Evolutionary conservation across 75 land plant genomes (phyloP).

Genomic region (Isoetes taiwanensis): DNA sequence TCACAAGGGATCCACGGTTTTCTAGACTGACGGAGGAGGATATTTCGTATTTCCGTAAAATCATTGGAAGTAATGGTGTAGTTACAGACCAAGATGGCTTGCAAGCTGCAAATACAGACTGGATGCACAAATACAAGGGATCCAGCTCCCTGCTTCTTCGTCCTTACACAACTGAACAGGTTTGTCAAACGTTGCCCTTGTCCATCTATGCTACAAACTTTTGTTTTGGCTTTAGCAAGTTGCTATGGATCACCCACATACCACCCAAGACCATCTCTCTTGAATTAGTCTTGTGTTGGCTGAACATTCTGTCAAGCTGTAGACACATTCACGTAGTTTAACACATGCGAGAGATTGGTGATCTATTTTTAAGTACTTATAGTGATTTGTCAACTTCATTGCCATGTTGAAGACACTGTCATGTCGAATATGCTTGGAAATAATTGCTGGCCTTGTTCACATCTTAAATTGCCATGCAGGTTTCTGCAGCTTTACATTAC

Average conservation of each 20-base stretch:
- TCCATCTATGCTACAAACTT: background rate
- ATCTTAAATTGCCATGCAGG: conserved; percentile 28
- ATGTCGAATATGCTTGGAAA: background rate
- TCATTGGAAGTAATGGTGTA: conserved; percentile 67
- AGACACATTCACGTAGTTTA: background rate
- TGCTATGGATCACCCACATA: background rate
- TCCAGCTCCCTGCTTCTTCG: conserved; percentile 70
- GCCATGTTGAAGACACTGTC: background rate
- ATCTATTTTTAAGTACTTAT: background rate
- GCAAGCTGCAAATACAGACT: conserved; percentile 61
- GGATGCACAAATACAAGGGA: conserved; percentile 81
- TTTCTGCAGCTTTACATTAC: conserved; percentile 63
- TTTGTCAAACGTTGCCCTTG: too few relatives aligned
- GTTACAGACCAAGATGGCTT: conserved; percentile 65
- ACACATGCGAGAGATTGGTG: background rate
- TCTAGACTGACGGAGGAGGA: conserved; percentile 43
- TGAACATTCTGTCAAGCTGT: background rate
- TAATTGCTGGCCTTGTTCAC: background rate
- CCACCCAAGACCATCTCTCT: conserved; percentile 2
- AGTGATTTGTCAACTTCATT: background rate
- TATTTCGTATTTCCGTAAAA: conserved; percentile 38
- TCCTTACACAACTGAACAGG: conserved; percentile 70
- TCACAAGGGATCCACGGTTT: conserved; percentile 38
- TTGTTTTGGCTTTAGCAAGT: background rate
- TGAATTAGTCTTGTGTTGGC: background rate